These are phyloP conservation scores for Cryphonectria japonica DNA, from an alignment of 2,329 filamentous ascomycete genomes.

Conservation along the genomic window DNA sequence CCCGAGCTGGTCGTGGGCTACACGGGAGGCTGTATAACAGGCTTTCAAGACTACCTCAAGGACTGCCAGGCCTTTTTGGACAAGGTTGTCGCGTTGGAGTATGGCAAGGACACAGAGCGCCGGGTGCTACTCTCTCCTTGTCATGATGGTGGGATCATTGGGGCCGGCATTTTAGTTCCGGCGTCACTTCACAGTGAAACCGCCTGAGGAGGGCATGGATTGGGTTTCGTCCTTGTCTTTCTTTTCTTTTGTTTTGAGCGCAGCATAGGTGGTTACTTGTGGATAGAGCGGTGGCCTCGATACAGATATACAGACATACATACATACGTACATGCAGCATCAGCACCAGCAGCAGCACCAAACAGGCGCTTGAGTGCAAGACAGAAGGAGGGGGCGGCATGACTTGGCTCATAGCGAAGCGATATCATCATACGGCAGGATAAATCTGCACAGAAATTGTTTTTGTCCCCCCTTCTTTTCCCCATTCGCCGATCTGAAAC, in stretches of 20 bases:
- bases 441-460: not conserved
- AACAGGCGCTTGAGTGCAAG: not conserved
- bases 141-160: slow-evolving; percentile 65
- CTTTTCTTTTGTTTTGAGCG: not conserved
- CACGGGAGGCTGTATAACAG: slow-evolving; percentile 79
- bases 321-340: not conserved
- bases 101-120: slow-evolving; percentile 33
- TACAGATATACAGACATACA: not conserved
- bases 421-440: not conserved
- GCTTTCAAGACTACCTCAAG: slow-evolving; percentile 73
- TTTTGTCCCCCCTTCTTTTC: not conserved
- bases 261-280: not conserved
- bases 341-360: not conserved
- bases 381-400: not conserved
- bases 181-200: slow-evolving; percentile 41
- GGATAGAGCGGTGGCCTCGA: not conserved
- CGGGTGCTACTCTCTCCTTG: slow-evolving; percentile 58
- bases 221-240: not conserved
- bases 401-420: not conserved
- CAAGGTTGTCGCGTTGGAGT: slow-evolving; percentile 48
- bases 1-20: slow-evolving; percentile 75
- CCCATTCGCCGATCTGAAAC: not conserved
- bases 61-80: slow-evolving; percentile 74
- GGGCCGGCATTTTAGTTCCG: slow-evolving; percentile 63
- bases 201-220: slow-evolving; percentile 9